Base-by-base conservation (phyloP, 306 rosid species). In the Herpetospermum pedunculosum region DNA sequence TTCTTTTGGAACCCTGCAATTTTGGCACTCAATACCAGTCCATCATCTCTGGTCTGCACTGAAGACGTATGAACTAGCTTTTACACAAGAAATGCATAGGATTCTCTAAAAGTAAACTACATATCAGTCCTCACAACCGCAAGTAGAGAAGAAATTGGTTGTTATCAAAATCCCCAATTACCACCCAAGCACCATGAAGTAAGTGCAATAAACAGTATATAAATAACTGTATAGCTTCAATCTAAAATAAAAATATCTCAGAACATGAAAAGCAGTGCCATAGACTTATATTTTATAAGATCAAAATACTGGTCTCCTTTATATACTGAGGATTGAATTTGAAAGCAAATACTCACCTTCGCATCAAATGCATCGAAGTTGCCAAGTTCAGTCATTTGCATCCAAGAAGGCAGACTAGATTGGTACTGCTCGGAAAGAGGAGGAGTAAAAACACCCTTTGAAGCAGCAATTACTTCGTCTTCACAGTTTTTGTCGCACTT, bases 21-120 rank as follows among this genome's bases (percentile, higher is more conserved):
- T 70, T 81, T 80, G 54, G 83, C 76, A 52, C 86, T 88, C 85
- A 76, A 78, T 87, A 87, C 75, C 83, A 81, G 82, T 72, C 81
- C 85, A 88, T 81, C 86, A 80, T 84, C 96, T 87, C 83, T 86
- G 88, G 89, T 87, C 99, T 94, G 99, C 92, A 87, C 99, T 94
- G 97, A 85, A 94, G 87, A 85, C 85, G 85, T 75, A 79, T 76
- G 79, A 79, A 76, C 81, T 81, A 80, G 83, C 82, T 84, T 88
- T 87, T 84, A 90, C 89, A 88, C 84, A 77, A 81, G 83, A 81
- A 81, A 77, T 79, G 81, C 34, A 77, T 60, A 85, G 67, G 32
- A 78, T 62, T 70, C 78, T 78, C 72, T 32, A 44, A 74, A 74
- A 25, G 19, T 58, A 65, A 65, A 65, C 72, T 38, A 65, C 32